A percentile compares a stretch with the other conserved stretches of the same genome.
phyloP scores from a whole-genome alignment of 2,329 filamentous ascomycete genomes.

The Arthrobotrys musiformis region DNA sequence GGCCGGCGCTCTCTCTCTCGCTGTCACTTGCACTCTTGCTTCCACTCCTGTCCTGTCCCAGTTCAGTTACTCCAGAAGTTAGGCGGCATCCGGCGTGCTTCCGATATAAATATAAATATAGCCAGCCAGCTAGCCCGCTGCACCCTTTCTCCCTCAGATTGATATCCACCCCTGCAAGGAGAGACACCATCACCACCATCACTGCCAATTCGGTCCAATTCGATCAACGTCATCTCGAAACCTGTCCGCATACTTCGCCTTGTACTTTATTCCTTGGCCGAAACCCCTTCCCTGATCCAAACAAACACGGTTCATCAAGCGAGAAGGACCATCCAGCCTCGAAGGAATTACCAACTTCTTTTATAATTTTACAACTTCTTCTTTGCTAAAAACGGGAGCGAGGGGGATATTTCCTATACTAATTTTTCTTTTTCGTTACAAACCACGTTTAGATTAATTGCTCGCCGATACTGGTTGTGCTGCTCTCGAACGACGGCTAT shows the following conservation, averaged over 20 bases:
- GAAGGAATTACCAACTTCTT: too few species aligned
- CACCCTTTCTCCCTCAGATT: slow-evolving; percentile 25
- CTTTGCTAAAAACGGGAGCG: too few species aligned
- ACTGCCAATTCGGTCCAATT: background rate
- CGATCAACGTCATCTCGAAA: background rate
- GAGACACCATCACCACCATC: background rate
- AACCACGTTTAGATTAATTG: slow-evolving; percentile 17
- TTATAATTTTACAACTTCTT: too few species aligned
- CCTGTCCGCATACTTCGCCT: slow-evolving; percentile 6
- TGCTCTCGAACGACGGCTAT: background rate
- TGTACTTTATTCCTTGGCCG: background rate
- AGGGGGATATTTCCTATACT: too few species aligned
- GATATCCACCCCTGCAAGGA: slow-evolving; percentile 7
- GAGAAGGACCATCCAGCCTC: slow-evolving; percentile 10
- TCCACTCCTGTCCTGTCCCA: slow-evolving; percentile 5
- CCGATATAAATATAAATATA: slow-evolving; percentile 30
- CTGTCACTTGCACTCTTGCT: too few species aligned
- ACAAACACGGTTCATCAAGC: slow-evolving; percentile 22
- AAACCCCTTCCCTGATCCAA: too few species aligned
- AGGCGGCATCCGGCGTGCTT: slow-evolving; percentile 25
- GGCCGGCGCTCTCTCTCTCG: background rate
- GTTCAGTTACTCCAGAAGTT: too few species aligned
- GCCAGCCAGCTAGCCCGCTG: too few species aligned
- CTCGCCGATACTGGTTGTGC: background rate
- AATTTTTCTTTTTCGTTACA: slow-evolving; percentile 8